phyloP scores from a whole-genome alignment of 768 basidiomycete genomes.

The Lentinula aciculospora region DNA sequence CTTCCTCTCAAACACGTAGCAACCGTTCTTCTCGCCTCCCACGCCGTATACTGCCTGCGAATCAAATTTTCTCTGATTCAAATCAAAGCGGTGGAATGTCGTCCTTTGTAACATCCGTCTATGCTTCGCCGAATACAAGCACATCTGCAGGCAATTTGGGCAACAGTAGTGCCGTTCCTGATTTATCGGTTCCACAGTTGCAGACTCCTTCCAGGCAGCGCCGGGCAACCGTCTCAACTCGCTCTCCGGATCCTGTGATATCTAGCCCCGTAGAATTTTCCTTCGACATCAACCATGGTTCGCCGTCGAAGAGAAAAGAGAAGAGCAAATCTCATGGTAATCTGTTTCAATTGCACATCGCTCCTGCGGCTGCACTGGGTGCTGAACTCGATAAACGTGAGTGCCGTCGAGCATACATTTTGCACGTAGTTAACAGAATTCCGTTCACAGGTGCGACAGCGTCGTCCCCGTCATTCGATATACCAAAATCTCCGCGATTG shows the following conservation, averaged over 20 bases:
- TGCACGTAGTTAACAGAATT: not conserved
- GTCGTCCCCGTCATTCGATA: constrained; percentile 26
- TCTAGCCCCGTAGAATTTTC: constrained; percentile 13
- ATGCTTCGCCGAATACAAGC: constrained; percentile 21
- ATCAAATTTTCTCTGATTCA: constrained; percentile 57
- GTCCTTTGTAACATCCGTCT: constrained; percentile 25
- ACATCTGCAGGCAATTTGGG: constrained; percentile 10
- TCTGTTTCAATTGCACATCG: constrained; percentile 58
- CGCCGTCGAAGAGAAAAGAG: constrained; percentile 60
- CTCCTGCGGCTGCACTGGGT: constrained; percentile 58
- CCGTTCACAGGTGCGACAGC: constrained; percentile 19
- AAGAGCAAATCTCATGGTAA: constrained; percentile 66
- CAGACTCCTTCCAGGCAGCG: constrained; percentile 40
- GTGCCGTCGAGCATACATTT: constrained; percentile 15
- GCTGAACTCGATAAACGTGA: constrained; percentile 60
- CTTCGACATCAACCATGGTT: constrained; percentile 32
- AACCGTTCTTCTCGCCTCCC: constrained; percentile 51
- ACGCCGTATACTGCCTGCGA: constrained; percentile 57
- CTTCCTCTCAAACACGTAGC: constrained; percentile 32
- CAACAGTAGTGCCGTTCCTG: constrained; percentile 7
- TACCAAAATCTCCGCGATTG: constrained; percentile 38
- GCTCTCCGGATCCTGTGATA: constrained; percentile 44
- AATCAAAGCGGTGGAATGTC: constrained; percentile 27
- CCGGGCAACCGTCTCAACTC: constrained; percentile 65
- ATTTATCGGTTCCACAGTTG: constrained; percentile 23